Base-by-base conservation (phyloP, 2,329 filamentous ascomycete species). In the Fusarium circinatum region DNA sequence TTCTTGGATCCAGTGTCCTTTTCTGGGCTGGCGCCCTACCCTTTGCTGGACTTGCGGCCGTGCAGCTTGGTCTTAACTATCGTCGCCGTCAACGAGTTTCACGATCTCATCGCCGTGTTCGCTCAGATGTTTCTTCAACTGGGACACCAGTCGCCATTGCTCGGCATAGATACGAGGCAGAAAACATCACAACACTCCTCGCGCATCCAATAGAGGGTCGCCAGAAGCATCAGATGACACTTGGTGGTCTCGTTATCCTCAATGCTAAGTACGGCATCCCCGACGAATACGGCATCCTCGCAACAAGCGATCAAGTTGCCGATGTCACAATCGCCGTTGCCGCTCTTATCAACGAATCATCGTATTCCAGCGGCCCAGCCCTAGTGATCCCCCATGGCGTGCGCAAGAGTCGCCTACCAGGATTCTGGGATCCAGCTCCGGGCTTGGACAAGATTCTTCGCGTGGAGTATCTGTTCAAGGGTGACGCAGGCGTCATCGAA, bases 351-450 rank as follows among this genome's bases (percentile, higher is more conserved):
- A 81, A 84, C 62, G 79, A 80, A 52, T 66, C 74, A 17, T 55
- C 66, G 10, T 62, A 62, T 49, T 55, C 62, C 20, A 41, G 49
- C 7, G 81, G 78, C 2, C 77, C 81, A 10, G 67, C 74, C 48
- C 68, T 87, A 18, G 63, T 76, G 8, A 84, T 86, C 41, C 84
- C 85, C 1, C 62, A 63, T 6, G 84, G 84, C 1, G 75, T 87
- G 58, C 76, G 81, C 57, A 86, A 87, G 80, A 82, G 81, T 49
- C 80, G 83, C 41, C 74, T 88, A 34, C 79, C 86, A 1, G 86
- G 86, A 3, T 88, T 88, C 76, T 88, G 86, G 84, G 86, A 88
- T 62, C 86, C 86, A 22, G 83, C 82, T 18, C 86, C 86, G 10
- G 76, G 77, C 39, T 76, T 78, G 41, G 80, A 80, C 26, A 88